phyloP scores from a whole-genome alignment of 768 basidiomycete species.

The Collybiopsis confluens region DNA sequence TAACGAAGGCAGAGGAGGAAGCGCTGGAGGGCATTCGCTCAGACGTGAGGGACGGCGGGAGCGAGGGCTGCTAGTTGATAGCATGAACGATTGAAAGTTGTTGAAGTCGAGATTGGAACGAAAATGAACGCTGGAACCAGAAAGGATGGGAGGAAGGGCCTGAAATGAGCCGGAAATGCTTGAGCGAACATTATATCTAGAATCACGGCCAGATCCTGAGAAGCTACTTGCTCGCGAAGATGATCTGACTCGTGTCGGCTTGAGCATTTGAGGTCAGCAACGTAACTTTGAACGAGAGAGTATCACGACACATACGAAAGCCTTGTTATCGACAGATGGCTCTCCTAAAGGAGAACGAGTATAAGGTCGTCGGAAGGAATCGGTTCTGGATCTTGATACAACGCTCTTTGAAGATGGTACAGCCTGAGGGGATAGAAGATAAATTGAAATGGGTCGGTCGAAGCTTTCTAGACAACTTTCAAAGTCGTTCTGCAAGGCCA shows the following conservation, averaged over 20 bases:
- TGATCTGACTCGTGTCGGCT: conserved; percentile 4
- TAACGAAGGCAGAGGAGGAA: conserved; percentile 30
- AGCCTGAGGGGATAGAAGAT: not conserved
- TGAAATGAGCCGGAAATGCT: conserved; percentile 1
- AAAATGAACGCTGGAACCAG: conserved; percentile 10
- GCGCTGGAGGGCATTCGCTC: conserved; percentile 27
- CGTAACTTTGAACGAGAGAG: not conserved
- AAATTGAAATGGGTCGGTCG: not conserved
- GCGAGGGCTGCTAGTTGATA: not conserved
- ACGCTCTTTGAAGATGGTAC: not conserved
- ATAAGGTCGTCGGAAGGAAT: conserved; percentile 3
- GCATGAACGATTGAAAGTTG: conserved; percentile 15
- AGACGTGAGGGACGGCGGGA: conserved; percentile 10
- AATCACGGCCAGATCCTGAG: conserved; percentile 2
- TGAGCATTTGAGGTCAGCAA: not conserved
- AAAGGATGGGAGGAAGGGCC: conserved; percentile 3
- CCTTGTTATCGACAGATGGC: not conserved
- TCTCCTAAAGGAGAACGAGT: conserved; percentile 4
- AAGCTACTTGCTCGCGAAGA: conserved; percentile 5
- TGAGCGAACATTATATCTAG: conserved; percentile 1
- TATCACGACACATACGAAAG: not conserved
- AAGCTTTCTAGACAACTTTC: conserved; percentile 2
- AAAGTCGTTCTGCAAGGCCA: not conserved
- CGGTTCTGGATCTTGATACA: not conserved
- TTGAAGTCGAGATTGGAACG: conserved; percentile 9